Base-by-base conservation (phyloP, 345 rosid species). In the Bruguiera parviflora region DNA sequence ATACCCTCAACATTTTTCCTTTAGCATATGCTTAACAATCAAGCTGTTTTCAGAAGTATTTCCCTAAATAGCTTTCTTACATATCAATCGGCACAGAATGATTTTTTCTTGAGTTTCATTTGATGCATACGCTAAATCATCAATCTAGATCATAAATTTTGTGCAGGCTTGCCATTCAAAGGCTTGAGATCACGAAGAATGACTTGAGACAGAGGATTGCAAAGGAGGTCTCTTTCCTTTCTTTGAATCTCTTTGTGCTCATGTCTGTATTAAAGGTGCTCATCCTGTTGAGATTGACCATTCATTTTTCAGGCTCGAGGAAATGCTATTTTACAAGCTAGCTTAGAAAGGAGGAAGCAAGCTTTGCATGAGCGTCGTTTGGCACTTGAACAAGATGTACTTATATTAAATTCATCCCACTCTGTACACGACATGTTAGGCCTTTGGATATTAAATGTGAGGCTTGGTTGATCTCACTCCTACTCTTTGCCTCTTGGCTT, bases 331-430 rank as follows among this genome's bases (percentile, higher is more conserved):
- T 83, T 95, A 61, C 99, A 95, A 75, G 97, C 96, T 72, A 91
- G 99, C 84, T 79, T 95, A 77, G 96, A 95, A 83, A 85, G 96
- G 83, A 91, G 97, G 84, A 95, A 95, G 82, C 99, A 95, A 84
- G 99, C 99, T 56, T 81, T 95, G 81, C 96, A 91, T 75, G 99
- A 95, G 77, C 88, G 96, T 64, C 97, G 97, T 65, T 76, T 95
- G 83, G 96, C 96, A 53, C 97, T 95, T 76, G 97, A 91, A 76
- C 99, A 91, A 89, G 97, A 95, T 88, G 97, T 95, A 92, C 58
- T 53, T 65, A 63, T 79, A 68, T 73, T 69, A 77, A 60, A 56
- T 61, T 33, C 57, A 62, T 73, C 51, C 56, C 27, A 74, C 71
- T n/a, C 64, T 61, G 53, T 63, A 43, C 68, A 19, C 18, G 15